These are phyloP conservation scores for Umbelopsis sp. DNA, from an alignment of 192 early-diverging fungal genomes.

Conservation along the genomic window DNA sequence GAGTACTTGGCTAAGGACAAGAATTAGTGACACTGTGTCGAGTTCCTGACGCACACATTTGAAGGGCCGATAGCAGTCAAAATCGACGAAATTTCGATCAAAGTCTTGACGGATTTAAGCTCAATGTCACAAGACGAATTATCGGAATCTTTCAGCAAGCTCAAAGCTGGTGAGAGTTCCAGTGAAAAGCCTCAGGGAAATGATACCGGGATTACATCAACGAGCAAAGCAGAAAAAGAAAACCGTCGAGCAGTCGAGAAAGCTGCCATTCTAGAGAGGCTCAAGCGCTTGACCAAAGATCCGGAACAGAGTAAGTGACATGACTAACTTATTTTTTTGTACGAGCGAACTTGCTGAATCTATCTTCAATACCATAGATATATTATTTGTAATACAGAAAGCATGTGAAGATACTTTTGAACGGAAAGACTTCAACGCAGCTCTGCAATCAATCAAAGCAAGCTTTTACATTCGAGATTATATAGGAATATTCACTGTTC, in stretches of 20 bases:
- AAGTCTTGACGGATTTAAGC: not conserved
- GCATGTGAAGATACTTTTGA: conserved; percentile 62
- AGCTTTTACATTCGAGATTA: conserved; percentile 85
- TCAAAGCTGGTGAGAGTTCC: not conserved
- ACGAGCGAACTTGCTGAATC: not conserved
- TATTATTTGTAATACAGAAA: conserved; percentile 66
- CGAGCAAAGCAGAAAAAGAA: not conserved
- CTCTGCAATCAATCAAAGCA: conserved; percentile 76
- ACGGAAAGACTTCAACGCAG: conserved; percentile 59
- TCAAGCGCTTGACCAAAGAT: conserved; percentile 47
- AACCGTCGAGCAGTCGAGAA: conserved; percentile 13
- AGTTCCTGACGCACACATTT: conserved; percentile 14
- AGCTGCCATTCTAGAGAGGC: conserved; percentile 31
- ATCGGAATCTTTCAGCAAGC: conserved; percentile 2
- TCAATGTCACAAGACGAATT: conserved; percentile 8
- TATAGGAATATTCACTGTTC: conserved; percentile 77
- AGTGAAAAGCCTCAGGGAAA: not conserved
- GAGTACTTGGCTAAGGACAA: too few relatives aligned
- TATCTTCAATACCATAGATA: conserved; percentile 34
- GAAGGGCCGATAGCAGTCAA: not conserved
- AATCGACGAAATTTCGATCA: not conserved
- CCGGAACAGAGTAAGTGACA: conserved; percentile 49
- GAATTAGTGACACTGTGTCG: not conserved
- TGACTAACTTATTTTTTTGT: not conserved
- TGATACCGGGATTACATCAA: not conserved